Conservation (phyloP, 164 flowering plant species). For the Macadamia tetraphylla region DNA sequence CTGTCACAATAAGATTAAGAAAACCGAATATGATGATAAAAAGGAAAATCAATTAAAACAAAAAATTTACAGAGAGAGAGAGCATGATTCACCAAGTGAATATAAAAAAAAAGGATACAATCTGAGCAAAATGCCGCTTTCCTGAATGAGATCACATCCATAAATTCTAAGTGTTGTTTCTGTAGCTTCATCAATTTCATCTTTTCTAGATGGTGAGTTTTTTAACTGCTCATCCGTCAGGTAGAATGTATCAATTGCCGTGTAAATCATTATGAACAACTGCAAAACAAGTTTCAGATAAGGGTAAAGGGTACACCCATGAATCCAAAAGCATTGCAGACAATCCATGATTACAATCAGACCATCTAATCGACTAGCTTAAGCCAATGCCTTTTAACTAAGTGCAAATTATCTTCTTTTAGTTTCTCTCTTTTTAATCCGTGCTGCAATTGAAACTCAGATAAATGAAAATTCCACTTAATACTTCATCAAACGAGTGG, state of each 20-base stretch:
- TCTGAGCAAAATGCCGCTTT: conserved; percentile 78
- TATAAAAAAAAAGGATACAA: conserved; percentile 37
- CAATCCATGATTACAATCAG: no score
- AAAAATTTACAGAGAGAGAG: no score
- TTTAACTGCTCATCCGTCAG: conserved; percentile 70
- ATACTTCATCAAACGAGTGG: no score
- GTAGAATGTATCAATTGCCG: conserved; percentile 88
- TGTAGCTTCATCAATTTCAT: conserved; percentile 71
- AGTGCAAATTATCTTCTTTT: no score
- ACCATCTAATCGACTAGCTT: no score
- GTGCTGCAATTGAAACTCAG: no score
- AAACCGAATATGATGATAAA: background rate
- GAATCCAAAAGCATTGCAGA: no score
- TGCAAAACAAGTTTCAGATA: background rate
- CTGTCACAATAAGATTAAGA: conserved; percentile 21
- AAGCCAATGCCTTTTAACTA: no score
- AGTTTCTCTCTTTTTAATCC: no score
- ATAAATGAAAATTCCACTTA: no score
- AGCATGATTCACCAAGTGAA: background rate
- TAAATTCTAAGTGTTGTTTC: conserved; percentile 80
- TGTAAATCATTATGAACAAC: conserved; percentile 56
- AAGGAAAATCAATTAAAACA: background rate
- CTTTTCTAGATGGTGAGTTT: conserved; percentile 82
- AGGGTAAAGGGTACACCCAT: no score
- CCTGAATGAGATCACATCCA: conserved; percentile 94